A percentile compares a stretch with the other conserved stretches of the same genome.
Evolutionary conservation across 2,329 filamentous ascomycete species (phyloP).

Genomic region (Alternaria dauci): DNA sequence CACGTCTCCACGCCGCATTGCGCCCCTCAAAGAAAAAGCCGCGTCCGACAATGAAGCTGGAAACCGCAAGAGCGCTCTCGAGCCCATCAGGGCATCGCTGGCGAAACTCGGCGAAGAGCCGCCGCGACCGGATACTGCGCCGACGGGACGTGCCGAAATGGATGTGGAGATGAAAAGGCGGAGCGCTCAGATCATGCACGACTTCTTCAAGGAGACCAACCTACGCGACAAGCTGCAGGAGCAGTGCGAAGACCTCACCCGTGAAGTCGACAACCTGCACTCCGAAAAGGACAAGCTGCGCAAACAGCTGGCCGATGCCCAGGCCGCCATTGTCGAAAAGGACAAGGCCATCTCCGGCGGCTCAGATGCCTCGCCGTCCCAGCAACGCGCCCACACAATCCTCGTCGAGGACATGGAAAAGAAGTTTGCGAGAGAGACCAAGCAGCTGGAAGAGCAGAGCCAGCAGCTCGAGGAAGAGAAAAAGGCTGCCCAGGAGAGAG

Average conservation of each 20-base stretch:
- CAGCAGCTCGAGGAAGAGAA: constrained; percentile 45
- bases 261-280: constrained; percentile 44
- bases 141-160: constrained; percentile 40
- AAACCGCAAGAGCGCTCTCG: constrained; percentile 35
- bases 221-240: constrained; percentile 49
- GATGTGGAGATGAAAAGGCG: constrained; percentile 44
- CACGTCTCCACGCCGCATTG: constrained; percentile 34
- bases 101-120: constrained; percentile 41
- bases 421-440: constrained; percentile 46
- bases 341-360: constrained; percentile 39
- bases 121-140: constrained; percentile 45
- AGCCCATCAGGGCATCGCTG: constrained; percentile 40
- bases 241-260: constrained; percentile 44
- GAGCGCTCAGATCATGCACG: constrained; percentile 49
- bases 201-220: constrained; percentile 52
- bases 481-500: constrained; percentile 40
- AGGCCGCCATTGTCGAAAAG: constrained; percentile 43
- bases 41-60: constrained; percentile 49
- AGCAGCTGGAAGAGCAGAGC: constrained; percentile 43
- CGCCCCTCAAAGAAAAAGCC: constrained; percentile 44
- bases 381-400: constrained; percentile 33
- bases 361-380: constrained; percentile 20
- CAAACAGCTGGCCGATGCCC: constrained; percentile 43
- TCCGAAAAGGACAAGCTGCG: constrained; percentile 43
- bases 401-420: constrained; percentile 47